Base-by-base conservation (phyloP, 1,139 yeast genomes). In the Suhomyces chickasaworum region DNA sequence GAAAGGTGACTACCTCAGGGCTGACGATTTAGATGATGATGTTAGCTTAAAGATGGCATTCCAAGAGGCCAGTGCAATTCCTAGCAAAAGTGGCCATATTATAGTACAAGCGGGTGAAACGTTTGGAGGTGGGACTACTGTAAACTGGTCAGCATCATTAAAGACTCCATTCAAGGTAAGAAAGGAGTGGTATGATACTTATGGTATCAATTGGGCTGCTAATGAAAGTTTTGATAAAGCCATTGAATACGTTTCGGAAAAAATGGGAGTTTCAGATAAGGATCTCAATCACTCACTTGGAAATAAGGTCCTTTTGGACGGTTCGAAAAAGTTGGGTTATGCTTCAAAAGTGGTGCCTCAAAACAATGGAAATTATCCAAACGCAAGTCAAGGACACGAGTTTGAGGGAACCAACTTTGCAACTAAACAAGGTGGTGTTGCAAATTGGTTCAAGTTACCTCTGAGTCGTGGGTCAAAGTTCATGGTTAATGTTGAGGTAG, bases 41-140 rank as follows among this genome's bases (percentile, higher is more conserved):
- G 70, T 66, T 16, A 81, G 78, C 3, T 80, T 78, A 4, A 42
- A 51, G 6, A 60, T 59, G 10, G 60, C 78, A 47, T 80, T 68
- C 54, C 84, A 80, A 56, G 55, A 57, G 16, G 57, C 59, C 0
- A 83, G 83, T 6, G 52, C 60, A 1, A 25, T 73, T 3, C 45
- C 75, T 13, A 54, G 71, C n/a, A 50, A 58, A 5, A 65, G 65
- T 42, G 78, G 73, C 48, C 73, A 70, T 37, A 46, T 74, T 29
- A 56, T 68, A 20, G 54, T 79, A 2, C 59, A 78, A 41, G 82
- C 85, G 0, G 86, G 85, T 1, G 56, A 82, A 1, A 78, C 81
- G 1, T 76, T 81, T 50, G 86, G 86, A 7, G 86, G 86, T n/a
- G 86, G 85, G 5, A 68, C 81, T 7, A 79, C 85, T 3, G 77